A percentile compares a stretch with the other conserved stretches of the same genome.
Conservation (phyloP, 768 basidiomycete species). For the Mycena pura region DNA sequence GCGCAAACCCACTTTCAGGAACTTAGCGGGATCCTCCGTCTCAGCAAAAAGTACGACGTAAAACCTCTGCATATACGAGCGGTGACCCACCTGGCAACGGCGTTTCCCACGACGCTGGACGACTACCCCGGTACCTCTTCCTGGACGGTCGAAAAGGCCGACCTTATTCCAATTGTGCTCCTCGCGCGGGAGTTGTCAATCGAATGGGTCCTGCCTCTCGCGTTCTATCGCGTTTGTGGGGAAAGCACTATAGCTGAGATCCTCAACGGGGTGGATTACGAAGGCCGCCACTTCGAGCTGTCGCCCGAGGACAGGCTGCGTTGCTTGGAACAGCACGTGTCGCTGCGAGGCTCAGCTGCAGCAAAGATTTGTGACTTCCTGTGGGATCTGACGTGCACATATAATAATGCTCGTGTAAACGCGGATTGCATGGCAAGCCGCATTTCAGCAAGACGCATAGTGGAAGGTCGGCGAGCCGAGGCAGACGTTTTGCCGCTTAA, state of each 20-base stretch:
- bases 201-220: conserved; percentile 6
- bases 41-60: conserved; percentile 18
- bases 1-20: background rate
- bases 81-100: background rate
- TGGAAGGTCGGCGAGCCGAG: background rate
- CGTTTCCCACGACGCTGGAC: background rate
- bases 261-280: background rate
- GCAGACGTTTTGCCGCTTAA: background rate
- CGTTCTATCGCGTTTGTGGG: conserved; percentile 1
- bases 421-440: background rate
- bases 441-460: background rate
- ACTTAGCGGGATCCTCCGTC: conserved; percentile 3
- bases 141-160: background rate
- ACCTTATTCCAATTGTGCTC: background rate
- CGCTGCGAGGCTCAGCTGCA: background rate
- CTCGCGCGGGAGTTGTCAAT: conserved; percentile 1
- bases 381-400: background rate
- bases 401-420: background rate
- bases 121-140: background rate
- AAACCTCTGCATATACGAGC: background rate
- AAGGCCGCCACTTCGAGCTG: background rate
- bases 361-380: conserved; percentile 4
- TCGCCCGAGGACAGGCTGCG: background rate
- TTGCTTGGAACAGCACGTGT: background rate
- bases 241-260: background rate